These are phyloP conservation scores for Erythrobasidium hasegawianum DNA, from an alignment of 1,284 basidiomycete species.

Conservation along the genomic window DNA sequence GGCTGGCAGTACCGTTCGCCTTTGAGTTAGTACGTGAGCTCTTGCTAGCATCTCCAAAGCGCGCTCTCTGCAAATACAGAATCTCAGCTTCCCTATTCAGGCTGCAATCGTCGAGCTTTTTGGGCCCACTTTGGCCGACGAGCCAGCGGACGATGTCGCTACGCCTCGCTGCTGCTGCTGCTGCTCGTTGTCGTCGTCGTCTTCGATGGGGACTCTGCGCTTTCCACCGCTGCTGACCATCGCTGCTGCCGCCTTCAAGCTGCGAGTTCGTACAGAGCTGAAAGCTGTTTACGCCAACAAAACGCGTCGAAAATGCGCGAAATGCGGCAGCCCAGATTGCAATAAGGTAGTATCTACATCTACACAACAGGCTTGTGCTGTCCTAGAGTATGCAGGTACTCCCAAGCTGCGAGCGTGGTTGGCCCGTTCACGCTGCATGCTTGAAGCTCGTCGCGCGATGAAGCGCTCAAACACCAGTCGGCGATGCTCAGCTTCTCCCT, in stretches of 20 bases:
- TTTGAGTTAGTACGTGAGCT: background rate
- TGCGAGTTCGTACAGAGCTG: too few species aligned
- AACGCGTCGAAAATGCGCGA: too few species aligned
- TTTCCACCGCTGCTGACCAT: too few species aligned
- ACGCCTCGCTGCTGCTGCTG: too few species aligned
- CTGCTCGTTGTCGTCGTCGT: too few species aligned
- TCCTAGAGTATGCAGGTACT: slow-evolving; percentile 15
- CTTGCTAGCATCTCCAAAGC: slow-evolving; percentile 1
- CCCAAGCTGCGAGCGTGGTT: slow-evolving; percentile 21
- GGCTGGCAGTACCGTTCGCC: background rate
- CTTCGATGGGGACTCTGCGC: too few species aligned
- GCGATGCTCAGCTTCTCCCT: slow-evolving; percentile 15
- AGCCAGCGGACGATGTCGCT: background rate
- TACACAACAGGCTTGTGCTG: background rate
- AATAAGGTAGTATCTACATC: too few species aligned
- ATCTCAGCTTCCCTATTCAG: background rate
- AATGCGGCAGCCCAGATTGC: too few species aligned
- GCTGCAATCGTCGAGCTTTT: too few species aligned
- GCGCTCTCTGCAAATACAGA: background rate
- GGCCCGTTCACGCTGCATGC: background rate
- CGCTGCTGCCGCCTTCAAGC: too few species aligned
- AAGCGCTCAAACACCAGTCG: slow-evolving; percentile 23
- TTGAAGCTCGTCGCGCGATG: slow-evolving; percentile 16
- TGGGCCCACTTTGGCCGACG: background rate
- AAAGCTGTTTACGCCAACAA: too few species aligned